These are phyloP conservation scores for Agaricus subrufescens DNA, from an alignment of 768 basidiomycete species.

Conservation along the genomic window DNA sequence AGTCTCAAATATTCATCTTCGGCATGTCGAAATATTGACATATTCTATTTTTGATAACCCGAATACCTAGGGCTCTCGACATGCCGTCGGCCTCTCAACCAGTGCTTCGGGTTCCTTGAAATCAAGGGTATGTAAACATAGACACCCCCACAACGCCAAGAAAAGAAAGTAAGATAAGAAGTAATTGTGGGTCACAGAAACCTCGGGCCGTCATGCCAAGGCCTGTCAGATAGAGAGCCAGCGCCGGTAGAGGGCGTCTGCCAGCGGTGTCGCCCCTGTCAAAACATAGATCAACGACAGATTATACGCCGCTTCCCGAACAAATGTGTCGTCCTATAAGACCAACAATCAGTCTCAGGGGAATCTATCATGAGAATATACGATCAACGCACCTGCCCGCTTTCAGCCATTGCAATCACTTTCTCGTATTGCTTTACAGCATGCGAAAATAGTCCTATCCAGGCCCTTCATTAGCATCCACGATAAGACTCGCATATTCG, in stretches of 20 bases:
- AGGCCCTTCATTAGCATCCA: neutral
- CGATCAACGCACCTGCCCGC: constrained; percentile 7
- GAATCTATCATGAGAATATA: neutral
- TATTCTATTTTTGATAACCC: too few species aligned
- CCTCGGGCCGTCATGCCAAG: neutral
- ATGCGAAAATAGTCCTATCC: constrained; percentile 69
- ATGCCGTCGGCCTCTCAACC: too few species aligned
- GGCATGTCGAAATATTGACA: too few species aligned
- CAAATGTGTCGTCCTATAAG: constrained; percentile 43
- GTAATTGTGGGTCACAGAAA: neutral
- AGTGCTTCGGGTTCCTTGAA: too few species aligned
- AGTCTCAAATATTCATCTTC: too few species aligned
- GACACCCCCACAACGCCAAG: too few species aligned
- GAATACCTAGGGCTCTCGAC: too few species aligned
- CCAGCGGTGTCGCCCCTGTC: constrained; percentile 70
- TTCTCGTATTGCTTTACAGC: constrained; percentile 83
- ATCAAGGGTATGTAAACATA: too few species aligned
- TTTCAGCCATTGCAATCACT: constrained; percentile 61
- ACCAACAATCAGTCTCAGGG: neutral
- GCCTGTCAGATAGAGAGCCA: constrained; percentile 75
- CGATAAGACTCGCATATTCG: neutral
- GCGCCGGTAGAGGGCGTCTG: constrained; percentile 62
- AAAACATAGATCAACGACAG: constrained; percentile 76
- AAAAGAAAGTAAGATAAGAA: neutral
- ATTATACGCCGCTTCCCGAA: constrained; percentile 84